Evolutionary conservation across 768 basidiomycete genomes (phyloP).

Genomic region (Amanita muscaria): DNA sequence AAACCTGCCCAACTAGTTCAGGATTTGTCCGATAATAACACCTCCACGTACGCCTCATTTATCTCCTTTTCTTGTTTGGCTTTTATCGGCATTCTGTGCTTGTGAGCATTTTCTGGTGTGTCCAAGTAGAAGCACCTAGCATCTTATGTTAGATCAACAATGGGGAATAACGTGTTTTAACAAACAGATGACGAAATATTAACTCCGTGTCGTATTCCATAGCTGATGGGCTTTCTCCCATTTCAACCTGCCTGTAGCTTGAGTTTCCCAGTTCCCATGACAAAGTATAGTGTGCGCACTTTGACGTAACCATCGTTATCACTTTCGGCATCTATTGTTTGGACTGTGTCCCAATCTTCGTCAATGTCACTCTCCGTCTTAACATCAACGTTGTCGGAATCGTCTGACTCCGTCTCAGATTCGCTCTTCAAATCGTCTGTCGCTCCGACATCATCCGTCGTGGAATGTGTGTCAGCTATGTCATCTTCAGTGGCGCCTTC

Average conservation of each 20-base stretch:
- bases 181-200: slow-evolving; percentile 81
- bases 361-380: slow-evolving; percentile 16
- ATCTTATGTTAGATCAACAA: slow-evolving; percentile 4
- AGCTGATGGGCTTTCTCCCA: slow-evolving; percentile 65
- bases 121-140: slow-evolving; percentile 85
- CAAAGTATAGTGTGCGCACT: not conserved
- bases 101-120: slow-evolving; percentile 60
- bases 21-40: not conserved
- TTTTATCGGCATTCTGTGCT: slow-evolving; percentile 53
- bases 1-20: slow-evolving; percentile 36
- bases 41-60: slow-evolving; percentile 34
- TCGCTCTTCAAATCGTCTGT: slow-evolving; percentile 23
- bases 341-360: slow-evolving; percentile 9
- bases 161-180: slow-evolving; percentile 8
- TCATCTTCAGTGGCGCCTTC: not conserved
- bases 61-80: slow-evolving; percentile 46
- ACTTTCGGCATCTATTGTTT: slow-evolving; percentile 17
- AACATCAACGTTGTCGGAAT: slow-evolving; percentile 56
- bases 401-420: slow-evolving; percentile 48
- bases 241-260: slow-evolving; percentile 32
- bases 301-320: slow-evolving; percentile 17
- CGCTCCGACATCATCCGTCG: slow-evolving; percentile 30
- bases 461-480: slow-evolving; percentile 35
- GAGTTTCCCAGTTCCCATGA: not conserved
- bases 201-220: slow-evolving; percentile 71